Evolutionary conservation across 768 basidiomycete genomes (phyloP), one percentile per base, ranked within the genome.

Genomic region (Termitomyces sp.): DNA sequence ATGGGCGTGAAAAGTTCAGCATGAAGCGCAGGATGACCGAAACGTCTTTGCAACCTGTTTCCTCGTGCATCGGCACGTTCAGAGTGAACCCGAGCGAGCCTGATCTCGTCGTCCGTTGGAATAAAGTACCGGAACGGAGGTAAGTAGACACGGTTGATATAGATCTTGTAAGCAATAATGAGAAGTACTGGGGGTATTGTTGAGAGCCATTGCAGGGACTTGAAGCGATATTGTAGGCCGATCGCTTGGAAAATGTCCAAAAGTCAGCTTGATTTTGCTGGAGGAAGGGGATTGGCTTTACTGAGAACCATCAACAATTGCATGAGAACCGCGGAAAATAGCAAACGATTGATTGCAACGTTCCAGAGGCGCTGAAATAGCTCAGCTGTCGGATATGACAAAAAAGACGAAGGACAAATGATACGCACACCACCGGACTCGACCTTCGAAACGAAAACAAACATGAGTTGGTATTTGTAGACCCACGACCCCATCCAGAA

Each of bases 381-480:
- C 36, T 23, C 0, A 4, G 32, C 38, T 33, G 46, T 42, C 33
- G 46, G 42, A 15, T 18, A 20, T 57, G 45, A 15, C 42, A 61
- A 41, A 7, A 38, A 43, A 27, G 15, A 46, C 5, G 40, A 10
- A 43, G 15, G 55, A 39, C 1, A 36, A 48, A 47, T 29, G 27
- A 23, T 52, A 81, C 89, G 60, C 68, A 93, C 91, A 31, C 97
- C 97, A 54, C 96, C 97, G 49, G 88, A 91, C 71, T 99, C 97
- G 13, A 94, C 89, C 58, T 85, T 86, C 6, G 94, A 85, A 45
- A 92, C 74, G 66, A 81, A 95, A 54, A 96, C 92, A 68, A 96
- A 98, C 86, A 98, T 94, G 47, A 98, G 76, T 74, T 95, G 90
- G 65, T 98, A 98, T 73, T 98, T 99, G 78, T 95, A 93, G 20